Evolutionary conservation across 306 rosid genomes (phyloP).

Genomic region (Vachellia pachyceras): DNA sequence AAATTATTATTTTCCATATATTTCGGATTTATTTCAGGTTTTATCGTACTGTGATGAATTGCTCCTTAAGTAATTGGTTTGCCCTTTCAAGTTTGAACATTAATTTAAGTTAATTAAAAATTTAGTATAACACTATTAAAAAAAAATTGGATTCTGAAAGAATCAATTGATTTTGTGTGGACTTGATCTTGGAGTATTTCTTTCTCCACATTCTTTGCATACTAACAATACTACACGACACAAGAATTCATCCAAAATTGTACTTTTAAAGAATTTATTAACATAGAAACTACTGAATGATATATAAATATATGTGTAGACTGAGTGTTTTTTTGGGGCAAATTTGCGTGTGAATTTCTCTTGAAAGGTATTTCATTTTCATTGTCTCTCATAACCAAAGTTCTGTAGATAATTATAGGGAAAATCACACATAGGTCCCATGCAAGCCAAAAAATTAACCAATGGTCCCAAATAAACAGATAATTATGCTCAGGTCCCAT

Average conservation of each 20-base stretch:
- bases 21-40: conserved; percentile 55
- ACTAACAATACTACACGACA: conserved; percentile 50
- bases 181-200: conserved; percentile 42
- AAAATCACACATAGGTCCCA: no score
- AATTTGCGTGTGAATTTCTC: background rate
- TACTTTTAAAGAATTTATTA: conserved; percentile 28
- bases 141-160: conserved; percentile 25
- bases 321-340: no score
- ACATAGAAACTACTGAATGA: conserved; percentile 22
- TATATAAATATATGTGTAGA: background rate
- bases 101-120: conserved; percentile 14
- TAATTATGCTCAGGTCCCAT: no score
- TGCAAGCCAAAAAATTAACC: no score
- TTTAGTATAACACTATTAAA: conserved; percentile 11
- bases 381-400: background rate
- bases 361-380: no score
- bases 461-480: no score
- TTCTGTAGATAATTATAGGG: no score
- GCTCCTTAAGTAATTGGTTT: conserved; percentile 37
- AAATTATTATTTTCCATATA: conserved; percentile 30
- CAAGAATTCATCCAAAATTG: conserved; percentile 38
- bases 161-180: conserved; percentile 39
- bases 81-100: conserved; percentile 52
- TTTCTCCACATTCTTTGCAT: conserved; percentile 52
- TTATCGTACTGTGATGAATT: conserved; percentile 44